Evolutionary conservation across 1,284 basidiomycete species (phyloP).

Genomic region (Pascua guehoae): DNA sequence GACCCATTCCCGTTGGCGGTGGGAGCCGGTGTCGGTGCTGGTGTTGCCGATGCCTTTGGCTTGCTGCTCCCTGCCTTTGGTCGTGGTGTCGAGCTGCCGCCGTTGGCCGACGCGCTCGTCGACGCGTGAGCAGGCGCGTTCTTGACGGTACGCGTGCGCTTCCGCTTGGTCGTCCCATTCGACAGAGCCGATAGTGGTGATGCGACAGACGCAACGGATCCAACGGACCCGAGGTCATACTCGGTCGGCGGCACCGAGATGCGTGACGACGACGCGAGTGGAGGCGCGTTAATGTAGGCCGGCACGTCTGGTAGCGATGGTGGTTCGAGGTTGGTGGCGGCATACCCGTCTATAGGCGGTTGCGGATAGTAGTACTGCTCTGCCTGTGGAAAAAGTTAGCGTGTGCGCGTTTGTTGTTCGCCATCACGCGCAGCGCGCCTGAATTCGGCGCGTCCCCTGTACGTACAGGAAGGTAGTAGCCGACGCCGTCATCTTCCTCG

Average conservation of each 20-base stretch:
- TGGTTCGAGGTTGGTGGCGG: not conserved
- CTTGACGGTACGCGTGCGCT: slow-evolving; percentile 19
- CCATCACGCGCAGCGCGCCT: not conserved
- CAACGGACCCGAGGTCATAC: slow-evolving; percentile 5
- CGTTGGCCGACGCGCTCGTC: not conserved
- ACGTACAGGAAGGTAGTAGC: slow-evolving; percentile 21
- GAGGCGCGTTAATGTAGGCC: no score
- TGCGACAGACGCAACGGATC: slow-evolving; percentile 1
- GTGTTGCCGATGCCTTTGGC: slow-evolving; percentile 17
- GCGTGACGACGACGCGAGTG: slow-evolving; percentile 8
- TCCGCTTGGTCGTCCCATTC: slow-evolving; percentile 15
- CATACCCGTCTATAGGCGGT: not conserved
- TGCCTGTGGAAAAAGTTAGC: slow-evolving; percentile 10
- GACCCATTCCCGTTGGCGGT: not conserved
- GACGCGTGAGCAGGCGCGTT: not conserved
- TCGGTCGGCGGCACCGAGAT: slow-evolving; percentile 13
- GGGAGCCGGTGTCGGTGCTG: not conserved
- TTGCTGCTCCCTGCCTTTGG: not conserved
- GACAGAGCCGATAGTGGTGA: slow-evolving; percentile 11
- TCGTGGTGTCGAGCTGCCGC: slow-evolving; percentile 4
- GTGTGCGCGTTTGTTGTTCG: not conserved
- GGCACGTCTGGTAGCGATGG: not conserved
- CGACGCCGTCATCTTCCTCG: slow-evolving; percentile 20
- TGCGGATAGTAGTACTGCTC: slow-evolving; percentile 16
- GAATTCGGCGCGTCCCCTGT: no score